Conservation (phyloP, 2,329 filamentous ascomycete genomes). For the Ascochyta koolunga region DNA sequence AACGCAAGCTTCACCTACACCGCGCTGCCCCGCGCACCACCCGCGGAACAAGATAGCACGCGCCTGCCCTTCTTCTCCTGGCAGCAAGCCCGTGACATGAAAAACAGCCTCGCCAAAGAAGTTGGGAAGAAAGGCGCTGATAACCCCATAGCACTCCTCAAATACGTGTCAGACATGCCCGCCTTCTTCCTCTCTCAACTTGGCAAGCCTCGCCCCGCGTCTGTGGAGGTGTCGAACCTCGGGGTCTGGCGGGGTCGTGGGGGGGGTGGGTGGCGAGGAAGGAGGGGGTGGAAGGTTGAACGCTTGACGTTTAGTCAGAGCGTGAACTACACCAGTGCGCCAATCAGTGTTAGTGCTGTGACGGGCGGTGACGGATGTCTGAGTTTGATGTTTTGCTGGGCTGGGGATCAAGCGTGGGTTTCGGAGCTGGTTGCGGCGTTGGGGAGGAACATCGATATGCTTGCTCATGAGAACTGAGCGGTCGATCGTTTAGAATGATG, state of each 20-base stretch:
- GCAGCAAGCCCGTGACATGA: conserved; percentile 25
- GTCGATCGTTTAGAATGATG: not conserved
- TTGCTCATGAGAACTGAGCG: not conserved
- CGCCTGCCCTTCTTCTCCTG: conserved; percentile 21
- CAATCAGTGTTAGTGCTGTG: conserved; percentile 49
- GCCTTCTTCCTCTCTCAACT: conserved; percentile 47
- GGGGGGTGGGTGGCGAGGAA: not conserved
- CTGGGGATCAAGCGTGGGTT: conserved; percentile 3
- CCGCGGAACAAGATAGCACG: too few species aligned
- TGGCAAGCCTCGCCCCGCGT: conserved; percentile 47
- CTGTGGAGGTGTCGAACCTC: conserved; percentile 56
- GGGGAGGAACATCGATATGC: too few species aligned
- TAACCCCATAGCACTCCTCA: conserved; percentile 46
- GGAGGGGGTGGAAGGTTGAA: conserved; percentile 41
- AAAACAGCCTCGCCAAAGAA: conserved; percentile 18
- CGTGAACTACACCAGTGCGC: conserved; percentile 46
- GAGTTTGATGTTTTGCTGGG: conserved; percentile 51
- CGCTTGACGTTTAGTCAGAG: conserved; percentile 56
- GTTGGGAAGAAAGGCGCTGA: conserved; percentile 37
- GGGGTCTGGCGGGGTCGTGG: conserved; percentile 39
- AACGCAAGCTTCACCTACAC: not conserved
- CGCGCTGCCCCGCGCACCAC: not conserved
- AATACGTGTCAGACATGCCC: conserved; percentile 49
- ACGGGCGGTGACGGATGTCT: conserved; percentile 55
- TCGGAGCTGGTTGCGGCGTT: too few species aligned